Conservation (phyloP, 345 rosid genomes). For the Luvunga scandens region DNA sequence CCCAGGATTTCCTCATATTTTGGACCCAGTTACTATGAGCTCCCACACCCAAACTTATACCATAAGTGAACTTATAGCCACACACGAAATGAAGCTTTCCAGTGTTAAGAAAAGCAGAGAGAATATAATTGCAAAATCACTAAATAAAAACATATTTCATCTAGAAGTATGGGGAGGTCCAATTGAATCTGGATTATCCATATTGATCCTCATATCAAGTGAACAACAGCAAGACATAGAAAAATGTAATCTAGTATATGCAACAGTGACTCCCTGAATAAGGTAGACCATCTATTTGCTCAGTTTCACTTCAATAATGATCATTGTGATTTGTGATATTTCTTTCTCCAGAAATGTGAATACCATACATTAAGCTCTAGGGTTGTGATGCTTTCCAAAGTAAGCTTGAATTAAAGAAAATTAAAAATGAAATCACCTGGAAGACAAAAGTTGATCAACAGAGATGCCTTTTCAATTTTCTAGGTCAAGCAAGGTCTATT, state of each 20-base stretch:
- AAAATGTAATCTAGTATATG: neutral
- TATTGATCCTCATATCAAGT: neutral
- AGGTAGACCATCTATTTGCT: neutral
- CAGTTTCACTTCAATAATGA: neutral
- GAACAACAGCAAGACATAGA: neutral
- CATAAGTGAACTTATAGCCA: neutral
- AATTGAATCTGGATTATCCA: neutral
- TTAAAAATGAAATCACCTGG: neutral
- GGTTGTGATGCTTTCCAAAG: neutral
- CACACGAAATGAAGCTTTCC: neutral
- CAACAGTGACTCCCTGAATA: neutral
- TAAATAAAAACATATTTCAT: neutral
- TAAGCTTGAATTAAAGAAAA: slow-evolving; percentile 2
- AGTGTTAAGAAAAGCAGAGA: neutral
- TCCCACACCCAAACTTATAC: neutral
- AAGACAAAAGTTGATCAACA: neutral
- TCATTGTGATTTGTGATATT: neutral
- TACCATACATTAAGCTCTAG: no score
- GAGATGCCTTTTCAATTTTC: neutral
- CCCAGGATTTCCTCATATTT: neutral
- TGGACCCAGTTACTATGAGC: neutral
- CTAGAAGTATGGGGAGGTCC: neutral
- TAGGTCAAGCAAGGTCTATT: neutral
- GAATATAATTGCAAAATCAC: neutral
- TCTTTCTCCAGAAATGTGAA: neutral